These are phyloP conservation scores for Rutstroemia sp. DNA, from an alignment of 2,329 filamentous ascomycete species.

Conservation along the genomic window DNA sequence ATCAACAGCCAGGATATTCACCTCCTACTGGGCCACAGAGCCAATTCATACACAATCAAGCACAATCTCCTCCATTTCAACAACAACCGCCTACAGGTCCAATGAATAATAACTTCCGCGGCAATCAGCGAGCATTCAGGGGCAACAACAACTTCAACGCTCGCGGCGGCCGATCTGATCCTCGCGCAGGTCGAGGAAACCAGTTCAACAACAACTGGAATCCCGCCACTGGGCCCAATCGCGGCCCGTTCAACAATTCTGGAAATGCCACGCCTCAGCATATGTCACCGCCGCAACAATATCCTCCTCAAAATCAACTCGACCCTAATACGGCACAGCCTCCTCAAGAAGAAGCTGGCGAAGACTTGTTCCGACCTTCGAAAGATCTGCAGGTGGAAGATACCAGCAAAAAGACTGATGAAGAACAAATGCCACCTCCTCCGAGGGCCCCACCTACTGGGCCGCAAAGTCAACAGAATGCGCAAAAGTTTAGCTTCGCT, in stretches of 20 bases:
- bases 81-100: constrained; percentile 48
- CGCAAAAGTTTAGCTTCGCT: constrained; percentile 82
- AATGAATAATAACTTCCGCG: constrained; percentile 39
- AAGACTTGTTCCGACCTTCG: constrained; percentile 54
- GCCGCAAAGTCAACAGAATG: constrained; percentile 31
- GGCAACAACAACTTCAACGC: constrained; percentile 49
- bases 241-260: constrained; percentile 35
- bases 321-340: constrained; percentile 26
- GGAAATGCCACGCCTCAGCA: constrained; percentile 29
- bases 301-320: constrained; percentile 18
- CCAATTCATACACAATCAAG: constrained; percentile 43
- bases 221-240: constrained; percentile 41
- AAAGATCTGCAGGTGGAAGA: constrained; percentile 62
- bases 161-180: constrained; percentile 32
- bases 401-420: constrained; percentile 39
- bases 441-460: constrained; percentile 38
- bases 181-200: constrained; percentile 46
- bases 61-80: constrained; percentile 39
- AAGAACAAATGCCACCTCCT: constrained; percentile 48
- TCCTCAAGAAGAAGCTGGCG: constrained; percentile 38
- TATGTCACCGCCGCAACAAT: constrained; percentile 26
- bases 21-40: constrained; percentile 45
- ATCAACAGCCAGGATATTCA: constrained; percentile 49
- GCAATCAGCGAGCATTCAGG: constrained; percentile 51
- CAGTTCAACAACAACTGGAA: constrained; percentile 69